Evolutionary conservation across 495 filamentous ascomycete species (phyloP), one percentile per base, ranked within the genome.

Genomic region (Oleoguttula mirabilis): DNA sequence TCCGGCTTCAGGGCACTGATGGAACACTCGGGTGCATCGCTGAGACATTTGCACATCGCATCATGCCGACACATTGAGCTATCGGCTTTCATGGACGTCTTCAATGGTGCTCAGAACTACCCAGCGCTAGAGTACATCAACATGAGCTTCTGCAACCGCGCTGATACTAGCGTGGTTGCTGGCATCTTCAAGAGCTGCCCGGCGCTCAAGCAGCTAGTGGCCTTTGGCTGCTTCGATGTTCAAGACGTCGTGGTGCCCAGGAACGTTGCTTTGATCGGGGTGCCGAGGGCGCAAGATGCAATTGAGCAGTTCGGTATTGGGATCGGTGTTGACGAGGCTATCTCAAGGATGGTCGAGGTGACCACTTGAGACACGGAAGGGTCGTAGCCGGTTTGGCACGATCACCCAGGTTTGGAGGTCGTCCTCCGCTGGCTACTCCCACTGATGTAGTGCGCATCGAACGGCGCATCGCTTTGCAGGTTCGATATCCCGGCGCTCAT

Each of bases 221-320:
- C 84, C 4, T 94, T 92, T 62, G 84, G 81, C 17, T 88, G 84
- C 61, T 86, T 87, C 65, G 77, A 80, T 16, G 73, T 92, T 23
- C 66, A 60, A 49, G 76, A 85, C 39, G 70, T 84, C 12, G 61
- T 64, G 21, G 78, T 90, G 28, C 84, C 84, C 1, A 66, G 60
- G 35, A 82, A 79, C 17, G 79, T 83, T 49, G 78, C 82, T 11
- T 61, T 93, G 21, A 78, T 94, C 41, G 86, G 87, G 2, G 70
- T 83, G 36, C 77, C 82, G 23, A 82, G 73, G 54, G 80, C 80
- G 4, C 70, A 72, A 48, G 69, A 71, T 47, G 59, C 65, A 11
- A 70, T 79, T 41, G 64, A 72, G 38, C 62, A 74, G 45, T 67
- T 74, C 53, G 72, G 70, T 15, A 43, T 43, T 15, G 47, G 58